Percentiles rank a stretch among this genome's conserved stretches.
Evolutionary conservation across 2,329 filamentous ascomycete genomes (phyloP).

Genomic region (Aspergillus phoenicis): DNA sequence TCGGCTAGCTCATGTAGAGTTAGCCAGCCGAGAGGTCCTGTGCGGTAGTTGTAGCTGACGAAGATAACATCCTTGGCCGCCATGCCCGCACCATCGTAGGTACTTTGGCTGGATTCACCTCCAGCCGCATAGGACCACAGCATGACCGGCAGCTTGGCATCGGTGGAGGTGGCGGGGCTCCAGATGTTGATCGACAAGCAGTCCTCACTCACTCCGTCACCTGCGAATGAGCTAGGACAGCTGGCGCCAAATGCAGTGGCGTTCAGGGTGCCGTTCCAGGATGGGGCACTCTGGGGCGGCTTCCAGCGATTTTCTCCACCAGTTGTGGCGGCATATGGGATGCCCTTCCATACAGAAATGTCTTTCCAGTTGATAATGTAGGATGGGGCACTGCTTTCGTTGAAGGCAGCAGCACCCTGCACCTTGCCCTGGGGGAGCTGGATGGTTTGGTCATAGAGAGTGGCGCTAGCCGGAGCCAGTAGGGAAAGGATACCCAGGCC

Average conservation of each 20-base stretch:
- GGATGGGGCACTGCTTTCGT: neutral
- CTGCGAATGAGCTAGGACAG: neutral
- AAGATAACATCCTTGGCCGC: neutral
- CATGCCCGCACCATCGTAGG: neutral
- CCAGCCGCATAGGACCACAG: neutral
- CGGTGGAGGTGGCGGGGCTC: neutral
- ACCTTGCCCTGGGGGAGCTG: neutral
- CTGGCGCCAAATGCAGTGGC: neutral
- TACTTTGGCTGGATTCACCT: neutral
- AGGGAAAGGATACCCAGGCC: neutral
- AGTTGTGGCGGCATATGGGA: neutral
- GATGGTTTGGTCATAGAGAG: neutral
- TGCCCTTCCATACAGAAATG: slow-evolving; percentile 1
- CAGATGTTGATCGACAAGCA: neutral
- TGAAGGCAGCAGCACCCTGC: neutral
- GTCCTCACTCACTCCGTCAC: neutral
- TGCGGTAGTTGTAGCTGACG: slow-evolving; percentile 2
- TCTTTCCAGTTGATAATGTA: neutral
- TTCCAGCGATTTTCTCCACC: neutral
- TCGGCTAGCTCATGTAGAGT: neutral
- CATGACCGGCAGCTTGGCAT: neutral
- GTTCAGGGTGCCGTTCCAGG: neutral
- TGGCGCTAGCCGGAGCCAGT: neutral
- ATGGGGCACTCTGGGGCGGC: neutral
- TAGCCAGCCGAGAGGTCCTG: neutral